A percentile compares a stretch with the other conserved stretches of the same genome.
phyloP scores from a whole-genome alignment of 208 protist genomes.

The Leishmania lainsoni region DNA sequence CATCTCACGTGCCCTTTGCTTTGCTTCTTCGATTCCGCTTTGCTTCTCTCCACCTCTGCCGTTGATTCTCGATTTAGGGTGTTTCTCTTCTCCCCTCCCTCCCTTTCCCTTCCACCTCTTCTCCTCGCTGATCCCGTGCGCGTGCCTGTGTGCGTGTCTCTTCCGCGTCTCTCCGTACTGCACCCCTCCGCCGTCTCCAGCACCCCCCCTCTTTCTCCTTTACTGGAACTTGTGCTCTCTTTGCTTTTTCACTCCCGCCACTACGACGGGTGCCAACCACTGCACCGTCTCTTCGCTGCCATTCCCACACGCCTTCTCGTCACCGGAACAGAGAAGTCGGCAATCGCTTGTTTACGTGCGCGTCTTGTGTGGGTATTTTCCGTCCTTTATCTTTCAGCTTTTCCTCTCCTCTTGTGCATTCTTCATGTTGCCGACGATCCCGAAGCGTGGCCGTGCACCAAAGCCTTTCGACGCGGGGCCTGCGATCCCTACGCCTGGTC shows the following conservation, averaged over 20 bases:
- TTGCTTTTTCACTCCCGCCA: neutral
- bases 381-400: neutral
- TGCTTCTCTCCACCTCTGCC: neutral
- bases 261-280: neutral
- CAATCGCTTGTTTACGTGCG: neutral
- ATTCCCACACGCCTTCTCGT: neutral
- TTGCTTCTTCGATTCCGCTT: neutral
- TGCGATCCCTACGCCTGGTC: neutral
- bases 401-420: neutral
- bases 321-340: neutral
- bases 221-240: neutral
- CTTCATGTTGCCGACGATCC: neutral
- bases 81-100: slow-evolving; percentile 4
- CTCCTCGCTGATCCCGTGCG: neutral
- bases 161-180: neutral
- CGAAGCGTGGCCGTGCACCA: neutral
- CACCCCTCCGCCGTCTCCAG: neutral
- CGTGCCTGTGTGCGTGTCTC: slow-evolving; percentile 1
- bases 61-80: neutral
- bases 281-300: neutral
- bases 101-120: neutral
- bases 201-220: slow-evolving; percentile 6
- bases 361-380: neutral
- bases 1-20: neutral
- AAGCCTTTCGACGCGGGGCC: neutral